These are phyloP conservation scores for Fusarium udum DNA, from an alignment of 2,329 filamentous ascomycete species.

Conservation along the genomic window DNA sequence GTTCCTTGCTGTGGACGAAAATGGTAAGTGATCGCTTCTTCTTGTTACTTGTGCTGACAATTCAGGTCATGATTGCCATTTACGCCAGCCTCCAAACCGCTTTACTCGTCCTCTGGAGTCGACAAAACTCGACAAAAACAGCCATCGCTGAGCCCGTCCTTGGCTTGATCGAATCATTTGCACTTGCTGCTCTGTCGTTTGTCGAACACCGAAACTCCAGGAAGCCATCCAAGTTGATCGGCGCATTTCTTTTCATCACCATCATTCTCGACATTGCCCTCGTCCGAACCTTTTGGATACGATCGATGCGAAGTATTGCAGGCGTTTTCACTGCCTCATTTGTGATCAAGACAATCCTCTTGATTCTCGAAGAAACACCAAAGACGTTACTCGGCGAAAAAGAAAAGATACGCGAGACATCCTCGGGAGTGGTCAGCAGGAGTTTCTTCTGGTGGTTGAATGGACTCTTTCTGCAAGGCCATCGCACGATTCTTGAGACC, in stretches of 20 bases:
- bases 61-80: constrained; percentile 11
- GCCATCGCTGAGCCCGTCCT: constrained; percentile 45
- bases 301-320: constrained; percentile 40
- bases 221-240: constrained; percentile 47
- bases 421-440: constrained; percentile 47
- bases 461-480: constrained; percentile 42
- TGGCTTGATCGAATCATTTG: constrained; percentile 41
- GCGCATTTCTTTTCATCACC: constrained; percentile 45
- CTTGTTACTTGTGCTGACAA: neutral
- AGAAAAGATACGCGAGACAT: constrained; percentile 44
- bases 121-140: constrained; percentile 34
- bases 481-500: constrained; percentile 35
- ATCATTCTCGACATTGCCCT: constrained; percentile 48
- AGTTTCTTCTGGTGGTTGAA: constrained; percentile 52
- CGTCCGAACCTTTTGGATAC: constrained; percentile 48
- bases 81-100: constrained; percentile 37
- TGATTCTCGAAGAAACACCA: constrained; percentile 46
- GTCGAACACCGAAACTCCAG: constrained; percentile 47
- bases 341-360: constrained; percentile 41
- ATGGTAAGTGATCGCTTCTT: constrained; percentile 5
- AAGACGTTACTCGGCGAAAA: constrained; percentile 41
- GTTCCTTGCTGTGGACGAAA: constrained; percentile 37
- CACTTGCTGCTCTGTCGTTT: constrained; percentile 45
- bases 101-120: constrained; percentile 43
- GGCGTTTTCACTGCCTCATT: constrained; percentile 42